A percentile compares a stretch with the other conserved stretches of the same genome.
These are phyloP conservation scores for Chenopodium formosanum DNA, from an alignment of 148 eudicot species.

Conservation along the genomic window DNA sequence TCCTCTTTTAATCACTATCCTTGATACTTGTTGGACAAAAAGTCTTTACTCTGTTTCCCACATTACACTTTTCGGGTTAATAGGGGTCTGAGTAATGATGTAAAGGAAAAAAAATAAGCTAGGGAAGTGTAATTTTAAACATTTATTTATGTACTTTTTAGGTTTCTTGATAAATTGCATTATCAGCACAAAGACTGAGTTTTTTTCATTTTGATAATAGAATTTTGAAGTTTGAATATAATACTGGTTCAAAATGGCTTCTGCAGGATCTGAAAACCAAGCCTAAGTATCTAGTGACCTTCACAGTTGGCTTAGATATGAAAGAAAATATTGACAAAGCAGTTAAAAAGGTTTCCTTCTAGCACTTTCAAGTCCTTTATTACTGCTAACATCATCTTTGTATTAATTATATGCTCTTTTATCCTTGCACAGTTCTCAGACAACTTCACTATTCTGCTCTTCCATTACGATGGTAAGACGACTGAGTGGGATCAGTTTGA, in stretches of 20 bases:
- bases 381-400: background rate
- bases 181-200: background rate
- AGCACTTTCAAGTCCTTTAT: background rate
- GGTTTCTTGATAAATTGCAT: background rate
- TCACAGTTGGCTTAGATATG: slow-evolving; percentile 71
- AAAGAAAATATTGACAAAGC: slow-evolving; percentile 58
- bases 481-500: slow-evolving; percentile 84
- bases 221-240: background rate
- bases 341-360: slow-evolving; percentile 60
- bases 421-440: slow-evolving; percentile 60
- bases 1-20: background rate
- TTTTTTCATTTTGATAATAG: background rate
- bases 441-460: slow-evolving; percentile 68
- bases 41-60: background rate
- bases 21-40: background rate
- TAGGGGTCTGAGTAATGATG: background rate
- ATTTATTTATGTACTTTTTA: background rate
- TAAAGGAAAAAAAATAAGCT: background rate
- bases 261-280: slow-evolving; percentile 56
- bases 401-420: background rate
- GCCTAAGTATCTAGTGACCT: slow-evolving; percentile 70
- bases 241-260: slow-evolving; percentile 3
- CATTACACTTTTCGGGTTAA: background rate
- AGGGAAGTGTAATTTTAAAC: background rate
- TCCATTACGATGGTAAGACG: slow-evolving; percentile 75